Base-by-base conservation (phyloP, 768 basidiomycete genomes). In the Trametes maxima region DNA sequence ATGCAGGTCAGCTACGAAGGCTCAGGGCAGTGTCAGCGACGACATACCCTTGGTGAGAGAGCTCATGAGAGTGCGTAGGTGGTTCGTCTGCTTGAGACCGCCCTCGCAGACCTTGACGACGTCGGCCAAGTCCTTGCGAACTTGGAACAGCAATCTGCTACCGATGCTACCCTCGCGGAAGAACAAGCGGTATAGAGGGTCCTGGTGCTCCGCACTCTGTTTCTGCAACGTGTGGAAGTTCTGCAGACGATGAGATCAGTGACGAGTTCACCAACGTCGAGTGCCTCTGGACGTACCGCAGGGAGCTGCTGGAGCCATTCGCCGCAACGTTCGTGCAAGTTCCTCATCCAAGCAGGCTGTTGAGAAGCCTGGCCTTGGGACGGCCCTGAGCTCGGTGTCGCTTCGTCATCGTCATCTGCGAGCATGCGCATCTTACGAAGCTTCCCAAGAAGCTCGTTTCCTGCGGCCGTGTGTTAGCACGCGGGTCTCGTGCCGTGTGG, bases 271-370 rank as follows among this genome's bases (percentile, higher is more conserved):
- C 16, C 11, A 13, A 5, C 5, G 5, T 5, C 56, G 19, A 25
- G 52, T 5, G 13, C 19, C n/a, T 35, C 12, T 25, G 21, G 40
- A 71, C 86, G 68, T 69, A 94, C 95, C 44, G 81, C 74, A 39
- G 95, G 96, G 4, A 98, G 73, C 53, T 84, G 80, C 3, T 76
- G 76, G 51, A 95, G 81, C 94, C 95, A 96, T 70, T 92, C 91
- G 42, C 84, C 80, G 71, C 94, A 92, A 42, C 92, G 87, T 55
- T 90, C 88, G 51, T 88, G 79, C 42, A 98, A 78, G 19, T 83
- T 80, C 35, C 90, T 85, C 96, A 98, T 98, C 96, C 96, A 99
- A 1, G 89, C 91, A 21, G 96, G 95, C 70, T 92, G 90, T 57
- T 90, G 86, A 2, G 87, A 82, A 1, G 85, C 75, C 64, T 86